These are phyloP conservation scores for Monilinia laxa DNA, from an alignment of 2,329 filamentous ascomycete genomes.

Conservation along the genomic window DNA sequence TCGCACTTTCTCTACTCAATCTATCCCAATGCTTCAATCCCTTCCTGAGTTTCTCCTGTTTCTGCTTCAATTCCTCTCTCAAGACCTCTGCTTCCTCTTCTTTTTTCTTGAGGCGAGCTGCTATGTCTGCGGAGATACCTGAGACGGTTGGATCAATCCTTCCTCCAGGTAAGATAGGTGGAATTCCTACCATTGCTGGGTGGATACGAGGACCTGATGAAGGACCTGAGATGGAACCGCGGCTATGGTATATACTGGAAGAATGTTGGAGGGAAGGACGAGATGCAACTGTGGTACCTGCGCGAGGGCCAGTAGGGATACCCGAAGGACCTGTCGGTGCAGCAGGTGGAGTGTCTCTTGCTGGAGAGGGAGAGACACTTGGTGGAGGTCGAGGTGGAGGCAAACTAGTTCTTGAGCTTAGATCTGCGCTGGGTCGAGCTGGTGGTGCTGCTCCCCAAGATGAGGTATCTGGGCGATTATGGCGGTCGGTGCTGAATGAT, in stretches of 20 bases:
- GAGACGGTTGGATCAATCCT: constrained; percentile 39
- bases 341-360: constrained; percentile 30
- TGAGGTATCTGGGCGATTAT: constrained; percentile 33
- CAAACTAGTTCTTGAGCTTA: constrained; percentile 28
- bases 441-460: constrained; percentile 37
- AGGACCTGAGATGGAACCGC: constrained; percentile 22
- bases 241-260: constrained; percentile 32
- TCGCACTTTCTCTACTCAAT: constrained; percentile 35
- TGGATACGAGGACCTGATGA: constrained; percentile 37
- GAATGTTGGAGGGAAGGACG: constrained; percentile 36
- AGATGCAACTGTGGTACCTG: constrained; percentile 31
- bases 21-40: constrained; percentile 39
- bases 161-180: constrained; percentile 39
- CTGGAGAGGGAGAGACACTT: constrained; percentile 36
- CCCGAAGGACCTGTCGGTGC: constrained; percentile 36
- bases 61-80: constrained; percentile 36
- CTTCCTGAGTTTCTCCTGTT: constrained; percentile 39
- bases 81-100: constrained; percentile 40
- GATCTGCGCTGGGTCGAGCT: constrained; percentile 26
- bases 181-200: constrained; percentile 39
- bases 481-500: constrained; percentile 37
- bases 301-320: constrained; percentile 39
- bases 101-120: constrained; percentile 37
- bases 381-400: constrained; percentile 32
- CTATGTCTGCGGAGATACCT: constrained; percentile 36